Conservation (phyloP, 495 filamentous ascomycete species). For the Penicillium coffeae region DNA sequence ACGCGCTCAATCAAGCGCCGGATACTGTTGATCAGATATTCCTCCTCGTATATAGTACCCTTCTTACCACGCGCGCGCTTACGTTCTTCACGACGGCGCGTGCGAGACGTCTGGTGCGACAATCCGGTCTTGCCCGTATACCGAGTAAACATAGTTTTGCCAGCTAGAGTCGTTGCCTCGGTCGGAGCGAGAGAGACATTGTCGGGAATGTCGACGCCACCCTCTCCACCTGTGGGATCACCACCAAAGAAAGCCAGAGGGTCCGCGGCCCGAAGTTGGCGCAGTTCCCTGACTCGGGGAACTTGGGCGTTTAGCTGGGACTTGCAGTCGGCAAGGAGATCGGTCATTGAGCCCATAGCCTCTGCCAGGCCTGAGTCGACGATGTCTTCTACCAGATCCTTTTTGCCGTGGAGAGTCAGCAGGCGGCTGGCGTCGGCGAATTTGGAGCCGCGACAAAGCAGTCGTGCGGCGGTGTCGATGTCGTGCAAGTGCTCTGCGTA, state of each 20-base stretch:
- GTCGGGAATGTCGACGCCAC: conserved; percentile 71
- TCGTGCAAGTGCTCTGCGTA: conserved; percentile 76
- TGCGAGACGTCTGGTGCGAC: conserved; percentile 76
- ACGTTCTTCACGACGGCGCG: conserved; percentile 80
- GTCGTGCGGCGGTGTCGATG: conserved; percentile 57
- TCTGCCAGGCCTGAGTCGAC: conserved; percentile 77
- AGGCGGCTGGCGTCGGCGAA: conserved; percentile 82
- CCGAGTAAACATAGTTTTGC: conserved; percentile 76
- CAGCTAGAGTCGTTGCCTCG: conserved; percentile 69
- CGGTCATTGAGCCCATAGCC: conserved; percentile 70
- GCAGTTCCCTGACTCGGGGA: conserved; percentile 75
- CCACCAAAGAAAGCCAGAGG: conserved; percentile 77
- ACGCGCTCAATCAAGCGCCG: conserved; percentile 80
- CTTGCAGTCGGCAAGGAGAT: conserved; percentile 89
- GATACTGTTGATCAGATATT: conserved; percentile 87
- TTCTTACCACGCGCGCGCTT: conserved; percentile 93
- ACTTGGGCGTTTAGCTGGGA: conserved; percentile 78
- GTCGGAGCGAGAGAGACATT: conserved; percentile 88
- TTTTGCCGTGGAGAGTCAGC: conserved; percentile 46
- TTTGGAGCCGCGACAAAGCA: conserved; percentile 77
- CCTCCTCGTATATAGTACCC: conserved; percentile 95
- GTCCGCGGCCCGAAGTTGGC: conserved; percentile 73
- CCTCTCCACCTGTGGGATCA: conserved; percentile 50
- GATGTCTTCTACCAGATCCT: conserved; percentile 49
- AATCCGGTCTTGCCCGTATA: conserved; percentile 79